These are phyloP conservation scores for Oryza australiensis DNA, from an alignment of 176 grass and related monocot species.

Conservation along the genomic window DNA sequence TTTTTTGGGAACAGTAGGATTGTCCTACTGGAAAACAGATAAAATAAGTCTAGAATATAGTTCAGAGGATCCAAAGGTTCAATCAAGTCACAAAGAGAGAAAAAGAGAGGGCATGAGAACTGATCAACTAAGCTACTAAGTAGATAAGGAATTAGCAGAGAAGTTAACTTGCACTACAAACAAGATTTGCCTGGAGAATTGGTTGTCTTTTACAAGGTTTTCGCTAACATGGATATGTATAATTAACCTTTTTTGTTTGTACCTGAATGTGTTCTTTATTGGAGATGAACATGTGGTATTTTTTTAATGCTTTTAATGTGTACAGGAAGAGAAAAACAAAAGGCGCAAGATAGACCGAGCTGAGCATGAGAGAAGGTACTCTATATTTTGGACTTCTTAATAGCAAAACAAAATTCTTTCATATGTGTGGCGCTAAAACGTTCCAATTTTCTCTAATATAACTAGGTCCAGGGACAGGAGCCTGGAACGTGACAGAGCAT, in stretches of 20 bases:
- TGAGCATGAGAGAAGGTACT: constrained; percentile 65
- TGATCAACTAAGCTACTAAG: not conserved
- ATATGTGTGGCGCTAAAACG: not conserved
- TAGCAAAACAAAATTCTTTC: not conserved
- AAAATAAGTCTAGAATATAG: not conserved
- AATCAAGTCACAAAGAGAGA: not conserved
- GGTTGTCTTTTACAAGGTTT: not conserved
- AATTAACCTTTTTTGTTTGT: constrained; percentile 25
- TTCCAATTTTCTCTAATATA: constrained; percentile 13
- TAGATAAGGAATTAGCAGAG: not conserved
- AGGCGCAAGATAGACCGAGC: constrained; percentile 57
- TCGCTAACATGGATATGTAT: constrained; percentile 26
- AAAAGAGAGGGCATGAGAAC: not conserved
- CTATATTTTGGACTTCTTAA: constrained; percentile 9
- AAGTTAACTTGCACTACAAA: not conserved
- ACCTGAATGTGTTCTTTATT: constrained; percentile 25
- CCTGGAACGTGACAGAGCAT: constrained; percentile 56
- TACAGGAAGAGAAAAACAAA: constrained; percentile 89
- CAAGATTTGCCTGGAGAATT: not conserved
- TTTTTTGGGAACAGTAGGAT: not conserved
- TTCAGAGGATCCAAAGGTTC: not conserved
- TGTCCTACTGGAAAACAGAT: not conserved
- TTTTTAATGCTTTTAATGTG: constrained; percentile 35
- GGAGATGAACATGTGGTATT: constrained; percentile 18
- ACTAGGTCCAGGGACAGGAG: constrained; percentile 79